Conservation (phyloP, 2,329 filamentous ascomycete genomes). For the Colletotrichum spinosum region DNA sequence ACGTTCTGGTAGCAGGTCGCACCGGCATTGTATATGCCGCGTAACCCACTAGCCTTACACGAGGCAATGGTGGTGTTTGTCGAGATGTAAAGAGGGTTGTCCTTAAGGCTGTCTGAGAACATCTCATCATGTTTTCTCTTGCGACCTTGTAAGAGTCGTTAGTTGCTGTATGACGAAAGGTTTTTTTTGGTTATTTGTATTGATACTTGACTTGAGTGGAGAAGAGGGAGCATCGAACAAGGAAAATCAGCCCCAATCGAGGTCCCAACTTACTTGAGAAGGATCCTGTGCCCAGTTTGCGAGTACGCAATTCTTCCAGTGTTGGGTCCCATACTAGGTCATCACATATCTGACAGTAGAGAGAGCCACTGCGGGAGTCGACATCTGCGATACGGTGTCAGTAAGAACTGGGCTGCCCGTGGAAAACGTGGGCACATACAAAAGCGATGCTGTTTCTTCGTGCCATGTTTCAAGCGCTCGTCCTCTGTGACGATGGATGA, state of each 20-base stretch:
- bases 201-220: too few relatives aligned
- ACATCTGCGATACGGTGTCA: slow-evolving; percentile 67
- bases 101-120: slow-evolving; percentile 71
- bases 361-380: slow-evolving; percentile 78
- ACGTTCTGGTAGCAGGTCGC: slow-evolving; percentile 99
- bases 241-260: too few relatives aligned
- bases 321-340: slow-evolving; percentile 88
- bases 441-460: slow-evolving; percentile 77
- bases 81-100: slow-evolving; percentile 81
- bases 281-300: slow-evolving; percentile 75
- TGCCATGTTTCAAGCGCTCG: slow-evolving; percentile 74
- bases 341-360: slow-evolving; percentile 86
- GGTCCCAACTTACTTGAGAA: slow-evolving; percentile 67
- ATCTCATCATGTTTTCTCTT: slow-evolving; percentile 83
- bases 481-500: slow-evolving; percentile 75
- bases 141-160: slow-evolving; percentile 57
- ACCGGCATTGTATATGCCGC: slow-evolving; percentile 97
- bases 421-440: slow-evolving; percentile 61
- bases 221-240: too few relatives aligned
- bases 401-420: not conserved
- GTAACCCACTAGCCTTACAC: slow-evolving; percentile 87
- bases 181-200: too few relatives aligned
- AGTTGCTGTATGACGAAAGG: not conserved
- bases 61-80: slow-evolving; percentile 83
- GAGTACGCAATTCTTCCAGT: slow-evolving; percentile 78